Evolutionary conservation across 495 filamentous ascomycete genomes (phyloP).

Genomic region (Arthonia radiata): DNA sequence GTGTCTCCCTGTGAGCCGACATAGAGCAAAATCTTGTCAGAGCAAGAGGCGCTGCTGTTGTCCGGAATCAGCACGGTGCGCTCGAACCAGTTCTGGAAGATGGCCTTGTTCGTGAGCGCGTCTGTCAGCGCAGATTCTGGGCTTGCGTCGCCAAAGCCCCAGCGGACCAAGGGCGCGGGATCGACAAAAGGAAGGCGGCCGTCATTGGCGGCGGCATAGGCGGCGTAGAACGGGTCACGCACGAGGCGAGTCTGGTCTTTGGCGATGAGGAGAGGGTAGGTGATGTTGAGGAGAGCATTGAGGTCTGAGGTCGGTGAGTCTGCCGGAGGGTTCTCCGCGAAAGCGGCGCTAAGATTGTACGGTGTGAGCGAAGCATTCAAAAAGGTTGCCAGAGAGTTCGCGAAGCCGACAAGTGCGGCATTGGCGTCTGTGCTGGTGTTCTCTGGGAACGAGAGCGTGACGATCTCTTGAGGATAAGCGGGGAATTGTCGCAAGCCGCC

Average conservation of each 20-base stretch:
- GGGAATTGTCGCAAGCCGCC: too few relatives aligned
- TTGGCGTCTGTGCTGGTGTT: slow-evolving; percentile 10
- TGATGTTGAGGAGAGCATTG: slow-evolving; percentile 15
- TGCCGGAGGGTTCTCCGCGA: slow-evolving; percentile 16
- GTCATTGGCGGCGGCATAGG: slow-evolving; percentile 22
- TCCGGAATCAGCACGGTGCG: slow-evolving; percentile 18
- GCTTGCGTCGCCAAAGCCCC: slow-evolving; percentile 25
- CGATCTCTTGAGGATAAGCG: slow-evolving; percentile 21
- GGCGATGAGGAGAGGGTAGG: slow-evolving; percentile 25
- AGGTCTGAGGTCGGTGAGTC: slow-evolving; percentile 7
- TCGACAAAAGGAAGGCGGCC: slow-evolving; percentile 28
- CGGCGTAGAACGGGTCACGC: slow-evolving; percentile 24
- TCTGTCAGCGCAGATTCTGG: slow-evolving; percentile 14
- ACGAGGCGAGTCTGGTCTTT: slow-evolving; percentile 25
- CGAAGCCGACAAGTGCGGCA: slow-evolving; percentile 14
- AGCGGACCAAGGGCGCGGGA: slow-evolving; percentile 27
- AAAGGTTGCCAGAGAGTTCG: slow-evolving; percentile 18
- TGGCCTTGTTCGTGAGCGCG: slow-evolving; percentile 20
- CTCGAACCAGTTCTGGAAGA: slow-evolving; percentile 30
- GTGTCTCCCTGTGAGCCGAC: slow-evolving; percentile 6
- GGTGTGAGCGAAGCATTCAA: slow-evolving; percentile 12
- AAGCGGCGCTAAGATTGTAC: slow-evolving; percentile 16
- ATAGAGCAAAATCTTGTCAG: slow-evolving; percentile 14
- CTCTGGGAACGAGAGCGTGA: slow-evolving; percentile 14
- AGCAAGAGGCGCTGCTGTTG: slow-evolving; percentile 10